phyloP scores from a whole-genome alignment of 305 asterid genomes.

The Fraxinus xanthoxyloides region DNA sequence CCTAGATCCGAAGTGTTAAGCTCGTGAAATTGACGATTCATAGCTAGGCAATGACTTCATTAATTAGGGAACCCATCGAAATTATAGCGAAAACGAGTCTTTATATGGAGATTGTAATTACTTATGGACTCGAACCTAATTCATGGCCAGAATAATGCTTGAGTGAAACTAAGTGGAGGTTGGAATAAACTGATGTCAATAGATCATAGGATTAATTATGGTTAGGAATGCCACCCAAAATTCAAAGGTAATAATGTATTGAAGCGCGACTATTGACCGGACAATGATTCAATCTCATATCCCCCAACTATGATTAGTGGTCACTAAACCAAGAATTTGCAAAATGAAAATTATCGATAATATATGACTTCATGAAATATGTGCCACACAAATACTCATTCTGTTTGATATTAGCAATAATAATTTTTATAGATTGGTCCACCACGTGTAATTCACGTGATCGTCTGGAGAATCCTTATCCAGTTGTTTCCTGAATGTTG shows the following conservation, averaged over 20 bases:
- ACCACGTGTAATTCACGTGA: slow-evolving; percentile 17
- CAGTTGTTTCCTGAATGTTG: neutral
- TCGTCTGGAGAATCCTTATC: slow-evolving; percentile 12
- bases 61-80: neutral
- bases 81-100: neutral
- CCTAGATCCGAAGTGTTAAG: neutral
- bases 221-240: too few species aligned
- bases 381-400: neutral
- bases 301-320: neutral
- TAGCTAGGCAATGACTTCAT: too few species aligned
- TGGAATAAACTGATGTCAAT: too few species aligned
- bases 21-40: neutral
- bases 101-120: neutral
- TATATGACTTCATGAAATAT: neutral
- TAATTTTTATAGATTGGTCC: neutral
- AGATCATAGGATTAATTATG: neutral
- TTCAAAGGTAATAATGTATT: too few species aligned
- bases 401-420: neutral
- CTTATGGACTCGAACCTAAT: neutral
- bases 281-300: neutral
- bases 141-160: too few species aligned
- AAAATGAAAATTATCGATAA: neutral
- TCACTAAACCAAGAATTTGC: neutral
- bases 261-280: neutral
- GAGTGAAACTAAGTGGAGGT: neutral